Evolutionary conservation across 495 filamentous ascomycete genomes (phyloP), one percentile per base, ranked within the genome.

Genomic region (Delitschia confertaspora): DNA sequence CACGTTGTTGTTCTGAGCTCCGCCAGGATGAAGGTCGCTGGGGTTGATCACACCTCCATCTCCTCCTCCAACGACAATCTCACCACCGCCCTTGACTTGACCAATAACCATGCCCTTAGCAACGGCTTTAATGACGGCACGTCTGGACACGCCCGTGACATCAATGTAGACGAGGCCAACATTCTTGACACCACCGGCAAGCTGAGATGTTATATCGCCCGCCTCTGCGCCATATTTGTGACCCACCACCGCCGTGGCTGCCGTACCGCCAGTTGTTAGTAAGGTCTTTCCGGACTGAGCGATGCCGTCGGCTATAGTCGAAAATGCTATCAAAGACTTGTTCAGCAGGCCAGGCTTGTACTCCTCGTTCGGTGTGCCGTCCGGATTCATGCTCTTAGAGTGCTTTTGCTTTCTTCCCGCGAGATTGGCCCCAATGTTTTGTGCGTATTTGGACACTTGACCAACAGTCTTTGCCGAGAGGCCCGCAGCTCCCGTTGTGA

Each of bases 61-160:
- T 10, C 82, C 85, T 30, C 76, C 77, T 11, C 89, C 86, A 30
- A 95, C 83, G 6, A 96, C 75, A 17, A 93, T 70, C 45, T 89
- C 76, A n/a, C 88, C 82, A 4, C 83, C 85, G 20, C 87, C 80
- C 18, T 71, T 72, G 51, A 95, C 89, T 34, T 76, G 78, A 11
- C 91, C 91, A 13, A 98, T 83, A 0, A 96, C 85, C 89, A 95
- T 94, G n/a, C 93, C 91, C 67, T 93, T 95, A 16, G 93, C 91
- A 4, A 98, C 91, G 2, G 70, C 73, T 68, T 93, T 98, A 48
- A 98, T 75, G 37, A 98, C 73, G 0, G 93, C 93, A 47, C 81
- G 72, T 9, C 91, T 70, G 35, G 82, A 88, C 3, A 98, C 93
- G 3, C 91, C 91, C 0, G 85, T 79, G 5, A 88, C 93, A 57